phyloP scores from a whole-genome alignment of 1,284 basidiomycete genomes.

The Naganishia albida region DNA sequence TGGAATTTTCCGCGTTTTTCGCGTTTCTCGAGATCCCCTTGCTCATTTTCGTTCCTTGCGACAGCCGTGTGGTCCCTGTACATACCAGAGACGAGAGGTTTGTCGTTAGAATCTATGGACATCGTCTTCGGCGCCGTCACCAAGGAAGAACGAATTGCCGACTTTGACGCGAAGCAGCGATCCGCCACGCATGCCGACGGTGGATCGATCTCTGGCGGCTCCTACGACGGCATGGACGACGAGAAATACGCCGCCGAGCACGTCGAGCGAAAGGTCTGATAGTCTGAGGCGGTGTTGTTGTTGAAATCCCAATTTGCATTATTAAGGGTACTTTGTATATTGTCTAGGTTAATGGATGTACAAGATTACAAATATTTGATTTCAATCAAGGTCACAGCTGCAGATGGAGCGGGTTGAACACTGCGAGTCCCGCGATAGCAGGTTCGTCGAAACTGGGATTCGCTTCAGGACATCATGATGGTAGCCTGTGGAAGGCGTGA shows the following conservation, averaged over 20 bases:
- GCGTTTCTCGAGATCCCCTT: neutral
- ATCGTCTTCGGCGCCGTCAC: constrained; percentile 71
- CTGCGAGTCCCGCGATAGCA: too few relatives aligned
- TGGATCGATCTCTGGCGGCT: constrained; percentile 28
- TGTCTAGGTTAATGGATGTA: constrained; percentile 6
- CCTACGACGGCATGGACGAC: constrained; percentile 23
- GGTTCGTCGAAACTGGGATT: too few relatives aligned
- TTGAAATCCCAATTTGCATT: neutral
- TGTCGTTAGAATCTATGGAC: constrained; percentile 59
- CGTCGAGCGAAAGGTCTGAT: constrained; percentile 22
- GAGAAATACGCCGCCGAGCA: constrained; percentile 28
- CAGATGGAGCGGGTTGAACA: too few relatives aligned
- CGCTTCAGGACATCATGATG: too few relatives aligned
- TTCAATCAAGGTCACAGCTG: neutral
- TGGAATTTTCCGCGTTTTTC: neutral
- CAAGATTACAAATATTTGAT: neutral
- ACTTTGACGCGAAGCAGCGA: constrained; percentile 25
- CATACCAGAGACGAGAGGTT: constrained; percentile 64
- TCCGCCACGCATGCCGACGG: constrained; percentile 1
- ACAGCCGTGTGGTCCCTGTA: constrained; percentile 54
- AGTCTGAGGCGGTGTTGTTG: neutral
- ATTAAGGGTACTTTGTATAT: constrained; percentile 7
- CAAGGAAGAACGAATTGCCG: constrained; percentile 58
- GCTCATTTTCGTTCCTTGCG: neutral
- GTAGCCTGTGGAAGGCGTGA: too few relatives aligned